Percentiles rank a stretch among this genome's conserved stretches.
phyloP scores from a whole-genome alignment of 2,329 filamentous ascomycete species.

The Penicillium oxalicum region DNA sequence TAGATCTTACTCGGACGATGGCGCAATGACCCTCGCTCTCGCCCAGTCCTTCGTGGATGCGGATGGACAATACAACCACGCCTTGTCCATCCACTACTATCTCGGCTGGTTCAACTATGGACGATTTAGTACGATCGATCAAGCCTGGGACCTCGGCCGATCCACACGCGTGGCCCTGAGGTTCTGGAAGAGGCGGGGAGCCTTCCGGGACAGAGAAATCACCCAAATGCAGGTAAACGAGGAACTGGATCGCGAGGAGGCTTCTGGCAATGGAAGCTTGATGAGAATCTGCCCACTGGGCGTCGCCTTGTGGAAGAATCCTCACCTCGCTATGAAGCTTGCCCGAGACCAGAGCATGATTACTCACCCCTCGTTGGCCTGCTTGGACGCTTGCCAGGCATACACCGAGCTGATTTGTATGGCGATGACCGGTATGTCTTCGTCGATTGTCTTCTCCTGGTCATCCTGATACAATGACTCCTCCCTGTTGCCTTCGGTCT shows the following conservation, averaged over 20 bases:
- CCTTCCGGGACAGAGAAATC: background rate
- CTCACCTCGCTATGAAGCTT: constrained; percentile 18
- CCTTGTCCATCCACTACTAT: constrained; percentile 31
- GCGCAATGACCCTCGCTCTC: constrained; percentile 41
- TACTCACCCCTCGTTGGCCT: constrained; percentile 37
- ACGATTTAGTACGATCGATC: constrained; percentile 31
- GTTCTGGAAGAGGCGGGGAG: constrained; percentile 25
- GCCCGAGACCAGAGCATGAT: constrained; percentile 25
- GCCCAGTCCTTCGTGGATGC: constrained; percentile 34
- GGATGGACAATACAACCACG: constrained; percentile 25
- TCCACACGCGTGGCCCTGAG: constrained; percentile 28
- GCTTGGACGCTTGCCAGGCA: constrained; percentile 36
- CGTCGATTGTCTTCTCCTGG: no score
- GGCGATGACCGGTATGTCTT: constrained; percentile 22
- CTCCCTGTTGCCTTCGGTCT: no score
- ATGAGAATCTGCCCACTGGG: constrained; percentile 40
- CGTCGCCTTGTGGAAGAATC: constrained; percentile 25
- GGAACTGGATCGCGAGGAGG: constrained; percentile 12
- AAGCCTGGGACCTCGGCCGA: constrained; percentile 38
- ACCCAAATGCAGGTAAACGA: constrained; percentile 17
- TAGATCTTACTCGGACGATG: constrained; percentile 41
- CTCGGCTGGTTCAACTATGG: constrained; percentile 34
- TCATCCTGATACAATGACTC: no score
- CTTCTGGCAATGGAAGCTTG: constrained; percentile 38
- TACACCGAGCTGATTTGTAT: constrained; percentile 31